These are phyloP conservation scores for Lactifluus volemus DNA, from an alignment of 768 basidiomycete species.

Conservation along the genomic window DNA sequence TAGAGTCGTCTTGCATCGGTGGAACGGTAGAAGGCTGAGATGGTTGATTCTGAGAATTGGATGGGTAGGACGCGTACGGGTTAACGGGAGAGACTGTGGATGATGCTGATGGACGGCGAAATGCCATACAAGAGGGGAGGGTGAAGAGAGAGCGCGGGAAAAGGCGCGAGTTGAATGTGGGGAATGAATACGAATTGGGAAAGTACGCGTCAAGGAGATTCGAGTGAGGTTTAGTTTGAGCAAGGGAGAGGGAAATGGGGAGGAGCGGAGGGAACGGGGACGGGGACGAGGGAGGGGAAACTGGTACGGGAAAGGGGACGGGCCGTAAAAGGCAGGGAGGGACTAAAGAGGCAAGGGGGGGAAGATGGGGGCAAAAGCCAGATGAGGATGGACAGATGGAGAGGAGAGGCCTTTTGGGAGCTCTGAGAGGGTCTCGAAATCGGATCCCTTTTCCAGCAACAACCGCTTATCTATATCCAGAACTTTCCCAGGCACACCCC, in stretches of 20 bases:
- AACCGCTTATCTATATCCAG: conserved; percentile 24
- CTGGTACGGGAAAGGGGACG: conserved; percentile 2
- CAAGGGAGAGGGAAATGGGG: too few species aligned
- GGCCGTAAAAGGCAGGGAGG: conserved; percentile 22
- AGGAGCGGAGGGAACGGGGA: neutral
- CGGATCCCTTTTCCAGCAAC: conserved; percentile 22
- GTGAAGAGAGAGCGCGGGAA: neutral
- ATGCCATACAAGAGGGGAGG: conserved; percentile 16
- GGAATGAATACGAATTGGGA: too few species aligned
- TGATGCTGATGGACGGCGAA: conserved; percentile 13
- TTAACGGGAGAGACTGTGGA: conserved; percentile 6
- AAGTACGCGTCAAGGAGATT: neutral
- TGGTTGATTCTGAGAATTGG: conserved; percentile 4
- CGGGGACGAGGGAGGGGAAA: neutral
- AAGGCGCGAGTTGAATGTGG: neutral
- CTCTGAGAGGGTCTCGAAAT: conserved; percentile 20
- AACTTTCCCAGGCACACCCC: conserved; percentile 21
- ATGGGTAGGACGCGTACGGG: conserved; percentile 9
- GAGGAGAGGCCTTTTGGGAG: conserved; percentile 19
- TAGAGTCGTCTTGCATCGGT: conserved; percentile 17
- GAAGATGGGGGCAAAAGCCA: conserved; percentile 17
- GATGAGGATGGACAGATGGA: conserved; percentile 16
- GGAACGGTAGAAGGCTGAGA: neutral
- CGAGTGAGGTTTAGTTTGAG: too few species aligned
- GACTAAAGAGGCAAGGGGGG: conserved; percentile 22